A percentile compares a stretch with the other conserved stretches of the same genome.
These are phyloP conservation scores for Cercospora zeina DNA, from an alignment of 2,329 filamentous ascomycete genomes.

Conservation along the genomic window DNA sequence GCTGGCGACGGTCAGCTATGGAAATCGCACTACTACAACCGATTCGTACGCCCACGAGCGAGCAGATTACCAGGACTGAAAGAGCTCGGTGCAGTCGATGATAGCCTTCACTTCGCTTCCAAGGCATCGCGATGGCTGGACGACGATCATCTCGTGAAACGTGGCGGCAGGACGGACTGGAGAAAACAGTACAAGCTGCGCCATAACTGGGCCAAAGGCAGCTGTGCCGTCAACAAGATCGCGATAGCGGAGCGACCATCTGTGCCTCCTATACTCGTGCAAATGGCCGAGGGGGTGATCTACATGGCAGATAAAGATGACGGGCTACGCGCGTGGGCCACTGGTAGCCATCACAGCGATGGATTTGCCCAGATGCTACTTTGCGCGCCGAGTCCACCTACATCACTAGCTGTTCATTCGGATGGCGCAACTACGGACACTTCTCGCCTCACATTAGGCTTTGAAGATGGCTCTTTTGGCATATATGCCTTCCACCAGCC, in stretches of 20 bases:
- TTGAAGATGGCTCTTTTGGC: constrained; percentile 68
- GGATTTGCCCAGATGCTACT: constrained; percentile 56
- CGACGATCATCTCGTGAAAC: constrained; percentile 57
- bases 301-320: constrained; percentile 70
- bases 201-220: constrained; percentile 87
- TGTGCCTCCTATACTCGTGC: constrained; percentile 67
- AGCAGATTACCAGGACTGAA: constrained; percentile 70
- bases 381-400: constrained; percentile 48
- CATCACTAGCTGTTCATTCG: constrained; percentile 64
- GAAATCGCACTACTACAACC: constrained; percentile 83
- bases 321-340: constrained; percentile 77
- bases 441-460: constrained; percentile 62
- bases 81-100: constrained; percentile 40
- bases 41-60: constrained; percentile 80
- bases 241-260: constrained; percentile 57
- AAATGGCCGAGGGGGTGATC: constrained; percentile 73
- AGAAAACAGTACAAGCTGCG: constrained; percentile 83
- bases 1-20: constrained; percentile 83
- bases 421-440: constrained; percentile 38
- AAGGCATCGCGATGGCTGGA: constrained; percentile 62
- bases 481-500: constrained; percentile 63
- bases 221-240: constrained; percentile 77
- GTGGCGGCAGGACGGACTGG: constrained; percentile 66
- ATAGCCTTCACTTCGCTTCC: constrained; percentile 54
- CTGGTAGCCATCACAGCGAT: constrained; percentile 56